Evolutionary conservation across 345 rosid genomes (phyloP), one percentile per base, ranked within the genome.

Genomic region (Brassica juncea): DNA sequence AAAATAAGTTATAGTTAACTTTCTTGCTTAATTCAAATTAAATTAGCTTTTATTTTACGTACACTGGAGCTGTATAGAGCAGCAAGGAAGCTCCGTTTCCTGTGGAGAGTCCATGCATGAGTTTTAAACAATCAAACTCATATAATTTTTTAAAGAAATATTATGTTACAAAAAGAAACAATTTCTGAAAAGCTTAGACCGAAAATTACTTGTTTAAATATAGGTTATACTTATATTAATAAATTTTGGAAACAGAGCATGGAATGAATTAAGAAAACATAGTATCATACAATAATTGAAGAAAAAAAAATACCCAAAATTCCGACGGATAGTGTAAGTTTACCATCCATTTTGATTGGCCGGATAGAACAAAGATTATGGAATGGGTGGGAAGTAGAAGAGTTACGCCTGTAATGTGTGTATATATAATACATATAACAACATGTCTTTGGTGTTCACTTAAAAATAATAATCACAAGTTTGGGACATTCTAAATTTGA

Each of bases 81-180:
- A 87, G 75, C 86, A 92, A 84, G 42, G 94, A 87, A 71, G 97
- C 84, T 58, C 89, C 97, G 81, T 91, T 94, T 72, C 97, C 99
- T 94, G 91, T 83, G 84, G 62, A 58, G 4, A 30, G 55, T 31
- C 8, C 42, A 31, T 27, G 35, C 10, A 61, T n/a, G 32, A 60
- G 10, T 67, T 8, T 15, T 16, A 32, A n/a, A 12, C 9, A 42
- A 67, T 19, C 68, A 54, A 44, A 15, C 47, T 35, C 66, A 68
- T 60, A 70, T 72, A 72, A 9, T 71, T 19, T 77, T 25, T 69
- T 34, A 34, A 23, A 3, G 14, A 23, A 23, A 58, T 12, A 58
- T 58, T 30, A 61, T 61, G 37, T 61, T 14, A 14, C 10, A 30
- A 61, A 12, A 27, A 5, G 23, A 59, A 60, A 28, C 4, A 2